Conservation (phyloP, 306 rosid species). For the Gastrolobium villosum region DNA sequence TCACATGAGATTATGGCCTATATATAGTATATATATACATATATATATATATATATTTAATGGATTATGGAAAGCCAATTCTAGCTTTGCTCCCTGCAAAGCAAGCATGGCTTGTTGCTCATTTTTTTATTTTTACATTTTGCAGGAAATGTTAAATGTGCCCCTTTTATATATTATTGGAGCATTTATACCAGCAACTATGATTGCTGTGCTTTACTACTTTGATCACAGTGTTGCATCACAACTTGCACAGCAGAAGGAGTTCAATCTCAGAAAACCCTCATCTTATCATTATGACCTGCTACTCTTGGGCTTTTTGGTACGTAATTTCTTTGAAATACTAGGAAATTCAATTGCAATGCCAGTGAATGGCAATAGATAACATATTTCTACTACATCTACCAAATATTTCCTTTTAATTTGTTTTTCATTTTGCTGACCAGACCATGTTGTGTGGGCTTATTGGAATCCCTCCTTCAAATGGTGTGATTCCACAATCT, state of each 20-base stretch:
- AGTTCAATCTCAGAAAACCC: slow-evolving; percentile 95
- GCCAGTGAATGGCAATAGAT: slow-evolving; percentile 27
- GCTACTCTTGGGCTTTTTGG: slow-evolving; percentile 90
- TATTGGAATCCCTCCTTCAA: slow-evolving; percentile 94
- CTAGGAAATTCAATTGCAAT: slow-evolving; percentile 24
- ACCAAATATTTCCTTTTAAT: slow-evolving; percentile 33
- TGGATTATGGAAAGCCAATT: background rate
- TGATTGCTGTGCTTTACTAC: slow-evolving; percentile 95
- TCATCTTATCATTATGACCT: slow-evolving; percentile 95
- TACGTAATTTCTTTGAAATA: slow-evolving; percentile 48
- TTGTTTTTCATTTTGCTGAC: slow-evolving; percentile 41
- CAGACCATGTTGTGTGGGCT: slow-evolving; percentile 93
- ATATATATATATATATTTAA: too few species aligned
- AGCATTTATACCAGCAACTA: slow-evolving; percentile 97
- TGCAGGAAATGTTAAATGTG: slow-evolving; percentile 93
- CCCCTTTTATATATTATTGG: slow-evolving; percentile 86
- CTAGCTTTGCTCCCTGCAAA: slow-evolving; percentile 26
- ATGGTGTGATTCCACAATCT: slow-evolving; percentile 98
- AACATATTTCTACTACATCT: slow-evolving; percentile 24
- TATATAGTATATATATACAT: too few species aligned
- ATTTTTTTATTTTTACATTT: slow-evolving; percentile 39
- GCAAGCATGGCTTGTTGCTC: slow-evolving; percentile 43
- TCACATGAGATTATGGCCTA: too few species aligned
- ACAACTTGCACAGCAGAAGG: slow-evolving; percentile 94
- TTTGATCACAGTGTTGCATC: slow-evolving; percentile 98